Conservation (phyloP, 108 stramenopile genomes). For the Nitzschia sp. region DNA sequence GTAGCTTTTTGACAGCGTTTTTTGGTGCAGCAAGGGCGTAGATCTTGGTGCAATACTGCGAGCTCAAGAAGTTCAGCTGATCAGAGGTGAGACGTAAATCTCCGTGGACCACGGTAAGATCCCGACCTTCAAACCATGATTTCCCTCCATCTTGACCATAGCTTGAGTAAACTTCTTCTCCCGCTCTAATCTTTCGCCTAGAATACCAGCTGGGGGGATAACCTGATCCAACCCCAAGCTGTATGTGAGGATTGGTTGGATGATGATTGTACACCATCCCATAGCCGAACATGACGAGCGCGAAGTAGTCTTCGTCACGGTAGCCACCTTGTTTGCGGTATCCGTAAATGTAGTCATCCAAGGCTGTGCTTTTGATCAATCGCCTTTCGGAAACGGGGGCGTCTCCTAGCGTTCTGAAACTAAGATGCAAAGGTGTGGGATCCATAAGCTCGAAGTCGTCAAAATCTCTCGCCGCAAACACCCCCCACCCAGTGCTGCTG, state of each 20-base stretch:
- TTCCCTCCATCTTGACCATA: slow-evolving; percentile 32
- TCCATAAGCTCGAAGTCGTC: slow-evolving; percentile 33
- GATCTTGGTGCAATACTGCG: slow-evolving; percentile 41
- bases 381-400: slow-evolving; percentile 8
- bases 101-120: slow-evolving; percentile 8
- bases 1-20: slow-evolving; percentile 5
- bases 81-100: slow-evolving; percentile 6
- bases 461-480: slow-evolving; percentile 36
- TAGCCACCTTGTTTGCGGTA: too few species aligned
- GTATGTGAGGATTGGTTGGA: slow-evolving; percentile 6
- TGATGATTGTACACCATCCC: slow-evolving; percentile 48
- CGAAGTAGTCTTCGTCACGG: not conserved
- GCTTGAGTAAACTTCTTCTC: slow-evolving; percentile 37
- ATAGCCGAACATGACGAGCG: slow-evolving; percentile 31
- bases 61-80: slow-evolving; percentile 11
- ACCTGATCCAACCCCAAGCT: slow-evolving; percentile 1
- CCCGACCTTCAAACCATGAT: slow-evolving; percentile 40
- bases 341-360: slow-evolving; percentile 45
- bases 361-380: slow-evolving; percentile 7
- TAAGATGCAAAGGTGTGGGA: slow-evolving; percentile 30
- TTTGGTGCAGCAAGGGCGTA: slow-evolving; percentile 25
- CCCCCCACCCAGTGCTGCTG: slow-evolving; percentile 33
- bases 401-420: not conserved
- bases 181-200: slow-evolving; percentile 12
- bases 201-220: slow-evolving; percentile 1